phyloP scores from a whole-genome alignment of 768 basidiomycete genomes.

The Candolleomyces aberdarensis region DNA sequence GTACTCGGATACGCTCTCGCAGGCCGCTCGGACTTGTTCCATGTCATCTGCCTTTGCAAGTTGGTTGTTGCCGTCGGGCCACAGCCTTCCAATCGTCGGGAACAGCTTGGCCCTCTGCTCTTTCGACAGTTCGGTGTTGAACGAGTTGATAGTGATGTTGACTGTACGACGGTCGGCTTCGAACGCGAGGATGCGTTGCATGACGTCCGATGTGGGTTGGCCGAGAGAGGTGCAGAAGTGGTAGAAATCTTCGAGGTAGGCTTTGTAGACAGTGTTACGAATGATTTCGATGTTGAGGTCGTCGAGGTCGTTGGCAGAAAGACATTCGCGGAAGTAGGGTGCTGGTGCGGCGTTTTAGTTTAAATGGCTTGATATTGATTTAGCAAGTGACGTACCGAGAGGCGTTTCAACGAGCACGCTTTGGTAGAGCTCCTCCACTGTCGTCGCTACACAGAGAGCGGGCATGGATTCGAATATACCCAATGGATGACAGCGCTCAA shows the following conservation, averaged over 20 bases:
- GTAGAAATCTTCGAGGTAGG: constrained; percentile 98
- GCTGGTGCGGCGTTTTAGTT: constrained; percentile 38
- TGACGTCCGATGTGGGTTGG: constrained; percentile 84
- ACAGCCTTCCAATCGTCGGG: constrained; percentile 90
- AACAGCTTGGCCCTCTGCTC: constrained; percentile 94
- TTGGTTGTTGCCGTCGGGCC: constrained; percentile 92
- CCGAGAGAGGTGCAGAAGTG: constrained; percentile 76
- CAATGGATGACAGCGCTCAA: constrained; percentile 95
- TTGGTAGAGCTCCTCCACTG: constrained; percentile 96
- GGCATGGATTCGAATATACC: constrained; percentile 99
- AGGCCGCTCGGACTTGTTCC: constrained; percentile 84
- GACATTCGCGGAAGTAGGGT: constrained; percentile 94
- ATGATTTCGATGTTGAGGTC: constrained; percentile 99
- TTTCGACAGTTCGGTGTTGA: constrained; percentile 91
- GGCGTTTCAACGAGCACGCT: constrained; percentile 97
- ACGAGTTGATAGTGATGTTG: constrained; percentile 99
- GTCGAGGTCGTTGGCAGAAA: constrained; percentile 93
- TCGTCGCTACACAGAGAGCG: constrained; percentile 97
- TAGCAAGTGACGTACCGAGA: constrained; percentile 58
- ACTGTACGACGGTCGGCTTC: constrained; percentile 96
- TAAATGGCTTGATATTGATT: background rate
- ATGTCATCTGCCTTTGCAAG: constrained; percentile 94
- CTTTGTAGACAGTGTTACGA: constrained; percentile 97
- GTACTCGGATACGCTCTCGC: constrained; percentile 89
- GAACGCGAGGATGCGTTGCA: constrained; percentile 89